Evolutionary conservation across 106 monocot genomes (phyloP).

Genomic region (Hemerocallis citrina): DNA sequence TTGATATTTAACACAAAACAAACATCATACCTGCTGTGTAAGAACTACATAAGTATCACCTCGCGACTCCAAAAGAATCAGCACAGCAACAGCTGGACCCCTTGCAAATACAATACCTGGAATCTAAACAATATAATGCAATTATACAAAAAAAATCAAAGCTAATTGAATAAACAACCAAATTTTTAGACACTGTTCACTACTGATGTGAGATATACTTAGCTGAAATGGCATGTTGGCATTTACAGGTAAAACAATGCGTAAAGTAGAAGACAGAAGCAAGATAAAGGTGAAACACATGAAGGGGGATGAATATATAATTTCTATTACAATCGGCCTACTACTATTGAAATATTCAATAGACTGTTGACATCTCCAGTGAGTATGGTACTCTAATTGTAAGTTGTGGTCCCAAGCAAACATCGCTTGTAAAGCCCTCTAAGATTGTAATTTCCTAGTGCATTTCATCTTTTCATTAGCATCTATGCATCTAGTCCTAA

Average conservation of each 20-base stretch:
- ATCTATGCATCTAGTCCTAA: too few relatives aligned
- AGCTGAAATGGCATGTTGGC: neutral
- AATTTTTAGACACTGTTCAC: neutral
- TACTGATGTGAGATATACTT: neutral
- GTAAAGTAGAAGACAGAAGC: neutral
- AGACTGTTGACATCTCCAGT: neutral
- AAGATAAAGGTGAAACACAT: neutral
- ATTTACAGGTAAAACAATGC: neutral
- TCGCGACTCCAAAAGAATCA: constrained; percentile 72
- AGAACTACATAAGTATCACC: constrained; percentile 69
- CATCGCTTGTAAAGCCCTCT: neutral
- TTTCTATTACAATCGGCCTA: neutral
- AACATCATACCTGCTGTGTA: constrained; percentile 65
- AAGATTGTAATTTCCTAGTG: neutral
- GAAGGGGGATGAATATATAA: neutral
- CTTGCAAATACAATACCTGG: constrained; percentile 98
- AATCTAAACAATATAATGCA: constrained; percentile 43
- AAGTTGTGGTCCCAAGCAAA: too few relatives aligned
- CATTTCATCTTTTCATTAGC: too few relatives aligned
- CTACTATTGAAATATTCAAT: neutral
- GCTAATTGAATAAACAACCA: too few relatives aligned
- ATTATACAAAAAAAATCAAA: neutral
- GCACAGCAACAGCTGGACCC: constrained; percentile 83
- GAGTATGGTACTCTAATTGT: too few relatives aligned
- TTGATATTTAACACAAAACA: neutral